Percentiles rank a stretch among this genome's conserved stretches.
phyloP scores from a whole-genome alignment of 169 alveolate species.

The Babesia bigemina region DNA sequence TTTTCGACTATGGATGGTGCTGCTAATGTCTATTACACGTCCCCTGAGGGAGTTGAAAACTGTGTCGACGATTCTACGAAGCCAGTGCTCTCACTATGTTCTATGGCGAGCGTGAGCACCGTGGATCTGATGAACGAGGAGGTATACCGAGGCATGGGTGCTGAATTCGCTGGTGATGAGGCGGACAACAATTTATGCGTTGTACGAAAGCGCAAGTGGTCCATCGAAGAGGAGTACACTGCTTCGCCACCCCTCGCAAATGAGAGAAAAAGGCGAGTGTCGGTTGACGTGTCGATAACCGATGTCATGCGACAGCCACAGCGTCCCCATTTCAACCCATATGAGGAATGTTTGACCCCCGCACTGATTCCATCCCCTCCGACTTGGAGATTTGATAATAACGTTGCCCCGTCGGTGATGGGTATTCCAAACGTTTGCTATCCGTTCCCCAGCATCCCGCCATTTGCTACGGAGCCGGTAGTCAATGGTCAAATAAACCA shows the following conservation, averaged over 20 bases:
- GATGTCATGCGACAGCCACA: neutral
- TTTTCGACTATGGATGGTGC: neutral
- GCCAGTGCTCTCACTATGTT: neutral
- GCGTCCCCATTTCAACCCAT: too few relatives aligned
- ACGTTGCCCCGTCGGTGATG: neutral
- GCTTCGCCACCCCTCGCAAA: neutral
- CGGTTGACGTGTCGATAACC: neutral
- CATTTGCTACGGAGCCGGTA: neutral
- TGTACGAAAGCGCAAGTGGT: conserved; percentile 5
- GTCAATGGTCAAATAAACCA: conserved; percentile 33
- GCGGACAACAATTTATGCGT: neutral
- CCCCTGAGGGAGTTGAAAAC: neutral
- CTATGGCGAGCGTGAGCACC: conserved; percentile 42
- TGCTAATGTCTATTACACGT: neutral
- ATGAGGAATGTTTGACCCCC: too few relatives aligned
- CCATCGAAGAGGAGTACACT: neutral
- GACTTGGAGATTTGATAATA: too few relatives aligned
- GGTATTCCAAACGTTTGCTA: neutral
- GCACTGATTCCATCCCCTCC: too few relatives aligned
- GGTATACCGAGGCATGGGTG: conserved; percentile 1
- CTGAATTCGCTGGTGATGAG: neutral
- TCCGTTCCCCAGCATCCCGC: neutral
- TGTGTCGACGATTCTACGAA: neutral
- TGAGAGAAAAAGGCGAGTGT: too few relatives aligned
- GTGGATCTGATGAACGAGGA: conserved; percentile 21